Base-by-base conservation (phyloP, 108 stramenopile genomes). In the Epipyxis sp. region DNA sequence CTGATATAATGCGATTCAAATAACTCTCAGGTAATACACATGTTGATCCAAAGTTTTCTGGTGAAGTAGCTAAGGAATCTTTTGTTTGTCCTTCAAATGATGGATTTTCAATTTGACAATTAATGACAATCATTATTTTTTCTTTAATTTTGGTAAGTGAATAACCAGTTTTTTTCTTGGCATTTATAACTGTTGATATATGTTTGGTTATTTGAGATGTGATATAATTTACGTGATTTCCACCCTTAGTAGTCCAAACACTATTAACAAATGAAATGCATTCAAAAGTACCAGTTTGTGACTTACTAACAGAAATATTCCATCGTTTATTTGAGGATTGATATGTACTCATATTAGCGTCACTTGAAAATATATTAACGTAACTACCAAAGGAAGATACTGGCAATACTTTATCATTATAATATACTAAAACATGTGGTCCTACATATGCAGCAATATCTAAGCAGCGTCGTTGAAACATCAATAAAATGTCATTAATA, bases 241-340 rank as follows among this genome's bases (percentile, higher is more conserved):
- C 98, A 40, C 98, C 98, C 80, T 97, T 97, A 58, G 87, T 86
- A 29, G 97, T 97, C 68, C 87, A 87, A 77, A 99, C 98, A 30
- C 92, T 87, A 83, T 99, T 99, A n/a, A 97, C 97, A 78, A 97
- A 99, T 16, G 94, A 95, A 45, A 99, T 90, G 74, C 97, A 95
- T 80, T 94, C 84, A 59, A 94, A 89, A 42, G 86, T 86, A 3
- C 94, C 94, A 50, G n/a, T n/a, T 69, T 95, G 94, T 1, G 91
- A 90, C 20, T 83, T 57, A n/a, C 85, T 89, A n/a, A 97, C 91
- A 39, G 93, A 91, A 25, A 99, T 90, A 86, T 98, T 95, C 97
- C 97, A 99, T 29, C 91, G 89, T 35, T 95, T 91, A 44, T 86
- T 89, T 46, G 95, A 78, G 43, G 79, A 80, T 77, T 94, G 95